A percentile compares a stretch with the other conserved stretches of the same genome.
These are phyloP conservation scores for Neofusicoccum parvum DNA, from an alignment of 2,329 filamentous ascomycete genomes.

Conservation along the genomic window DNA sequence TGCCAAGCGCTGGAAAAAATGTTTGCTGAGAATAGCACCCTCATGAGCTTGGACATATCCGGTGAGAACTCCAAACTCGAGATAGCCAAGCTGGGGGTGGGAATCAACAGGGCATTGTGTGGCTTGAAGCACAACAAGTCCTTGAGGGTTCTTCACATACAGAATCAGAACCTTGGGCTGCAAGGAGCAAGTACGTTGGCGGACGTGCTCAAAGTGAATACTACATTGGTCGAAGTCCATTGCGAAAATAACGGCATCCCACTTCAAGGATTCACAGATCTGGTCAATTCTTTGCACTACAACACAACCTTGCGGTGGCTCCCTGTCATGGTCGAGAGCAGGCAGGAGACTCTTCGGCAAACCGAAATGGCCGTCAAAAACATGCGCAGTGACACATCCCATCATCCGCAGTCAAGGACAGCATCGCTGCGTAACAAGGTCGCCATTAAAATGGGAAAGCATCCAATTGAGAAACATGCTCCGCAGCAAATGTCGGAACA, in stretches of 20 bases:
- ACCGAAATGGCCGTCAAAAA: slow-evolving; percentile 59
- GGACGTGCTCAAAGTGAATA: slow-evolving; percentile 67
- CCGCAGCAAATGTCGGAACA: slow-evolving; percentile 45
- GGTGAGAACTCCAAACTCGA: slow-evolving; percentile 73
- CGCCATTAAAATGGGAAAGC: slow-evolving; percentile 33
- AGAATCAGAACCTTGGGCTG: slow-evolving; percentile 68
- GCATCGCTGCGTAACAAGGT: slow-evolving; percentile 38
- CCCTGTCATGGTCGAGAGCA: slow-evolving; percentile 64
- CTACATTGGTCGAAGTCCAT: slow-evolving; percentile 64
- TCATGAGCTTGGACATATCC: slow-evolving; percentile 69
- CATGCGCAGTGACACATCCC: slow-evolving; percentile 44
- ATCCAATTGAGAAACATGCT: slow-evolving; percentile 30
- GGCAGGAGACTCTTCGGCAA: slow-evolving; percentile 62
- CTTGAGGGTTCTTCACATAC: slow-evolving; percentile 64
- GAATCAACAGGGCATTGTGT: slow-evolving; percentile 66
- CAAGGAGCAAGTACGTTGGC: slow-evolving; percentile 70
- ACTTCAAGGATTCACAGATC: slow-evolving; percentile 68
- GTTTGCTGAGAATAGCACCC: slow-evolving; percentile 67
- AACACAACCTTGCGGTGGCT: slow-evolving; percentile 66
- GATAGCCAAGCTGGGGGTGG: slow-evolving; percentile 68
- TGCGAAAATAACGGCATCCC: slow-evolving; percentile 74
- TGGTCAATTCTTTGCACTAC: slow-evolving; percentile 68
- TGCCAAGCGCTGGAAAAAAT: slow-evolving; percentile 64
- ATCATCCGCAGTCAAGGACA: slow-evolving; percentile 35
- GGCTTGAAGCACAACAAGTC: slow-evolving; percentile 66